These are phyloP conservation scores for Sphagnum contortum DNA, from an alignment of 225 moss, liverwort and hornwort species.

Conservation along the genomic window DNA sequence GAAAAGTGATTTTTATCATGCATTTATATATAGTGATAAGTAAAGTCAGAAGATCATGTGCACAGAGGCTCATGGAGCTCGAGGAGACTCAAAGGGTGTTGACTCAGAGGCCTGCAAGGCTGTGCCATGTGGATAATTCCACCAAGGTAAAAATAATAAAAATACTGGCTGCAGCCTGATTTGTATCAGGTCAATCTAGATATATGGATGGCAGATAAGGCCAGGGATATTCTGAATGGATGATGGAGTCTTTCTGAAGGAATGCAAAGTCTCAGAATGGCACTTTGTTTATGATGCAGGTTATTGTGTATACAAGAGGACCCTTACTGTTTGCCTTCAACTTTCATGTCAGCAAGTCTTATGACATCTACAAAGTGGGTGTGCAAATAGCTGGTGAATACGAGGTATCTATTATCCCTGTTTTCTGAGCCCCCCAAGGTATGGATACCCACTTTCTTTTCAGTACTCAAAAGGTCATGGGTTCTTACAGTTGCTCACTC, in stretches of 20 bases:
- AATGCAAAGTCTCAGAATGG: too few species aligned
- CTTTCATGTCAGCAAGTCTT: constrained; percentile 70
- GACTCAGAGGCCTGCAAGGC: constrained; percentile 35
- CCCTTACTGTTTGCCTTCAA: constrained; percentile 79
- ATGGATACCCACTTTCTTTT: too few species aligned
- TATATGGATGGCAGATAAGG: too few species aligned
- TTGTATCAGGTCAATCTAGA: too few species aligned
- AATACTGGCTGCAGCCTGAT: too few species aligned
- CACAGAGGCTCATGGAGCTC: constrained; percentile 73
- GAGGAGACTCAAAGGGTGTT: constrained; percentile 62
- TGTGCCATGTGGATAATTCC: constrained; percentile 75
- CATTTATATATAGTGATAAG: too few species aligned
- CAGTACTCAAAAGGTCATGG: too few species aligned
- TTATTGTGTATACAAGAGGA: constrained; percentile 70
- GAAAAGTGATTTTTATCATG: too few species aligned
- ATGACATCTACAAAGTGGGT: constrained; percentile 94
- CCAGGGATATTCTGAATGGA: too few species aligned
- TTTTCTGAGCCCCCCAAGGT: not conserved
- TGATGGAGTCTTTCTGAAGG: too few species aligned
- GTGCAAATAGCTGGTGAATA: constrained; percentile 87
- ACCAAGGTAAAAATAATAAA: constrained; percentile 42
- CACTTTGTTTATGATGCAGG: constrained; percentile 26
- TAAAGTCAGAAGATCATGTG: not conserved
- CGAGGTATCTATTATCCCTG: constrained; percentile 34
- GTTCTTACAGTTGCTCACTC: too few species aligned